These are phyloP conservation scores for Penicillium verrucosum DNA, from an alignment of 2,329 filamentous ascomycete species.

Conservation along the genomic window DNA sequence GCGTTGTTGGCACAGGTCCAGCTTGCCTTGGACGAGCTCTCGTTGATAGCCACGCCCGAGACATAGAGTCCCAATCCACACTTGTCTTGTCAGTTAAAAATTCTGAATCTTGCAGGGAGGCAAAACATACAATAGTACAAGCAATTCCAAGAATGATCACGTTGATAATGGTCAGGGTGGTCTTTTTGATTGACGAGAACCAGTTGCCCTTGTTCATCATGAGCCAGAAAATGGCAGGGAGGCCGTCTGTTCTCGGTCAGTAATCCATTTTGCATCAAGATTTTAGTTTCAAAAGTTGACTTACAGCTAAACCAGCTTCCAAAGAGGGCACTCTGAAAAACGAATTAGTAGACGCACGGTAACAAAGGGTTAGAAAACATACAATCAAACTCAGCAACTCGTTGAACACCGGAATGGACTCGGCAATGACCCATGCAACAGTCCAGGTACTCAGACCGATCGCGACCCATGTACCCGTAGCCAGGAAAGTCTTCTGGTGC, in stretches of 20 bases:
- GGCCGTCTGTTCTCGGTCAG: conserved; percentile 17
- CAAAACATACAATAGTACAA: conserved; percentile 25
- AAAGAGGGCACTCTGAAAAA: conserved; percentile 50
- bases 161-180: conserved; percentile 45
- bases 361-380: not conserved
- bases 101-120: not conserved
- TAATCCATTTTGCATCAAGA: not conserved
- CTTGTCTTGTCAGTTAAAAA: conserved; percentile 15
- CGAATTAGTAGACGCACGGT: conserved; percentile 9
- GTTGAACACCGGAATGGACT: conserved; percentile 66
- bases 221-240: conserved; percentile 46
- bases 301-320: conserved; percentile 62
- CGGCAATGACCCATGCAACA: conserved; percentile 62
- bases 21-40: conserved; percentile 31
- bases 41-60: conserved; percentile 39
- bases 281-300: conserved; percentile 20
- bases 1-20: conserved; percentile 42
- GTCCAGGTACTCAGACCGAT: conserved; percentile 56
- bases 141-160: conserved; percentile 37
- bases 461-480: conserved; percentile 55
- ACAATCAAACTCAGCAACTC: conserved; percentile 59
- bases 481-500: conserved; percentile 47
- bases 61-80: conserved; percentile 44
- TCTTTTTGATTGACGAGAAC: conserved; percentile 43
- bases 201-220: conserved; percentile 46